A percentile compares a stretch with the other conserved stretches of the same genome.
phyloP scores from a whole-genome alignment of 495 filamentous ascomycete genomes.

The Aspergillus bertholletiae region DNA sequence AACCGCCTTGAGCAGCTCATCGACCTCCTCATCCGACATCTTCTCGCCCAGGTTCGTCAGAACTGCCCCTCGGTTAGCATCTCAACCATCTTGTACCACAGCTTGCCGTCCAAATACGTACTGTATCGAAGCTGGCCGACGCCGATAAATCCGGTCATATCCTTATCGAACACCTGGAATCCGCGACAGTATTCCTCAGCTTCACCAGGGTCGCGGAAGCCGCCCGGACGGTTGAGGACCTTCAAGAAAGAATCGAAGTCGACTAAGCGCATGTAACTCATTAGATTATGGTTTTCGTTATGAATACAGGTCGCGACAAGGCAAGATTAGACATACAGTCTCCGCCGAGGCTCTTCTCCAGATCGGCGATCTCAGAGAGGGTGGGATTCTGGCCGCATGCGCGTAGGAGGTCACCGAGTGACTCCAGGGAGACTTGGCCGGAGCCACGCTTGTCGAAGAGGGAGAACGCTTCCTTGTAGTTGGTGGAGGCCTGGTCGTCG shows the following conservation, averaged over 20 bases:
- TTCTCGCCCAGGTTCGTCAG: constrained; percentile 97
- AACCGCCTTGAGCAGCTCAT: constrained; percentile 95
- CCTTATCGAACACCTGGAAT: constrained; percentile 99
- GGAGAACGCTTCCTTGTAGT: constrained; percentile 99
- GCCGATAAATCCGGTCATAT: constrained; percentile 95
- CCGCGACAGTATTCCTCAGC: constrained; percentile 97
- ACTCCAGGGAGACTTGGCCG: constrained; percentile 79
- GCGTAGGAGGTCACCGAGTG: constrained; percentile 87
- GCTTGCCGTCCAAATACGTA: constrained; percentile 24
- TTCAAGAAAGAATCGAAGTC: constrained; percentile 97
- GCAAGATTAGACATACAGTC: constrained; percentile 74
- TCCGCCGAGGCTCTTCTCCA: constrained; percentile 80
- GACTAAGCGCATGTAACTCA: constrained; percentile 49
- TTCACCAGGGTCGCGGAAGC: constrained; percentile 96
- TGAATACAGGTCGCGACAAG: neutral
- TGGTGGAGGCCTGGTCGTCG: constrained; percentile 81
- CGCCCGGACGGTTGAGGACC: constrained; percentile 93
- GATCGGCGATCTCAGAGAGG: constrained; percentile 80
- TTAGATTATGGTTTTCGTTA: neutral
- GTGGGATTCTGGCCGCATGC: constrained; percentile 98
- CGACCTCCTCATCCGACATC: constrained; percentile 97
- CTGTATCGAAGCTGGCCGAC: constrained; percentile 93
- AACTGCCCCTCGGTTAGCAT: constrained; percentile 46
- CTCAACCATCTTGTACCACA: too few relatives aligned
- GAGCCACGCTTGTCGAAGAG: constrained; percentile 99